Percentiles rank a stretch among this genome's conserved stretches.
phyloP scores from a whole-genome alignment of 306 rosid genomes.

The Crotalaria pallida region DNA sequence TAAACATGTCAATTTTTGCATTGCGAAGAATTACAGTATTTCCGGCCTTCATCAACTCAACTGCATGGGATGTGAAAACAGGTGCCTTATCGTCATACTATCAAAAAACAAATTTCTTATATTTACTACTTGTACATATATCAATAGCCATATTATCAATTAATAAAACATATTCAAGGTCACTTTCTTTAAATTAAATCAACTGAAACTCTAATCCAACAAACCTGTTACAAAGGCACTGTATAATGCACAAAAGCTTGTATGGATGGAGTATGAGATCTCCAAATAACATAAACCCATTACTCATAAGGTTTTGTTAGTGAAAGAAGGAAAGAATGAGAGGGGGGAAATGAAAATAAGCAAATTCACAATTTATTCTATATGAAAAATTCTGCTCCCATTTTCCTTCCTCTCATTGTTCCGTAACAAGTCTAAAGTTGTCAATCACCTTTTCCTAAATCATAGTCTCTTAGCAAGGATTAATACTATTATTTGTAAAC shows the following conservation, averaged over 20 bases:
- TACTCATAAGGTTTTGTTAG: background rate
- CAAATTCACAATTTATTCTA: background rate
- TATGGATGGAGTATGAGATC: background rate
- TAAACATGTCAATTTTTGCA: slow-evolving; percentile 48
- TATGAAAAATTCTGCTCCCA: background rate
- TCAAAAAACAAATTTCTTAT: background rate
- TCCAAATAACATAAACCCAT: background rate
- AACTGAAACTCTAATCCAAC: background rate
- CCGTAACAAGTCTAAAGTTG: background rate
- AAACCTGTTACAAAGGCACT: background rate
- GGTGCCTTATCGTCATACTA: background rate
- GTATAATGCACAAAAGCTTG: background rate
- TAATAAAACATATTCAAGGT: background rate
- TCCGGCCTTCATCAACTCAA: slow-evolving; percentile 40
- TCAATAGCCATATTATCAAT: background rate
- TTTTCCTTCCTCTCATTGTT: background rate
- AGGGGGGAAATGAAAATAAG: background rate
- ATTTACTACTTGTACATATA: background rate
- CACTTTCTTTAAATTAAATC: background rate
- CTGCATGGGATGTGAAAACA: slow-evolving; percentile 19
- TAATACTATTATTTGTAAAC: background rate
- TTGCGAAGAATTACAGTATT: slow-evolving; percentile 44
- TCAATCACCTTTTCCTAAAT: background rate
- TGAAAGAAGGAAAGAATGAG: background rate
- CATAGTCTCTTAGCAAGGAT: background rate